Evolutionary conservation across 2,329 filamentous ascomycete genomes (phyloP), one percentile per base, ranked within the genome.

Genomic region (Hypoxylon sp.): DNA sequence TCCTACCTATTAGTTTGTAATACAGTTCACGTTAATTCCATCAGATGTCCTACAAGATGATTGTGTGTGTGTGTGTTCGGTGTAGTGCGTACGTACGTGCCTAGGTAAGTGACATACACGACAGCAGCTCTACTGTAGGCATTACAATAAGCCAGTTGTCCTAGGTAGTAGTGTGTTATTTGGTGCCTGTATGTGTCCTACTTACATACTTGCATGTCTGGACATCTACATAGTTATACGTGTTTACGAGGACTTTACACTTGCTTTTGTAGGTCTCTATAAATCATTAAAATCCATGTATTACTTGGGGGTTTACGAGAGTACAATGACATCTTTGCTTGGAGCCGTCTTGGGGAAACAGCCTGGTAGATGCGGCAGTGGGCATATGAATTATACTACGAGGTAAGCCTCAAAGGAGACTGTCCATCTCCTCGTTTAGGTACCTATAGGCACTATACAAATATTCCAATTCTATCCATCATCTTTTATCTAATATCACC

Each of bases 21-120:
- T 64, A 54, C 54, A 64, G 22, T 59, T 59, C 26, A 59, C 37
- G 53, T 22, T 22, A 48, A 35, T 59, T 50, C 24, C 10, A 35
- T 24, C 14, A 14, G 24, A 13, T 3, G 13, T 11, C 33, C n/a
- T 10, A 8, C 8, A 13, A 4, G 17, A 11, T 46, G 22, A 3
- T 31, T 37, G 24, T 48, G 5, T n/a, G 14, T 22, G 19, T 11
- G 17, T 17, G 11, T 10, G 44, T 5, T 17, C 13, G 24, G 2
- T 54, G 29, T 24, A 9, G 29, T 46, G 17, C 13, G 8, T 44
- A 19, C 8, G 11, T 31, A 19, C 8, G 11, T 31, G 19, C 26
- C 14, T 31, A 50, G 5, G 22, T n/a, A 48, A 13, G 22, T n/a
- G 29, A 13, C 24, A 10, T 9, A 35, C 14, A 19, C 6, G 33